A percentile compares a stretch with the other conserved stretches of the same genome.
These are phyloP conservation scores for Cryphonectria japonica DNA, from an alignment of 2,329 filamentous ascomycete genomes.

Conservation along the genomic window DNA sequence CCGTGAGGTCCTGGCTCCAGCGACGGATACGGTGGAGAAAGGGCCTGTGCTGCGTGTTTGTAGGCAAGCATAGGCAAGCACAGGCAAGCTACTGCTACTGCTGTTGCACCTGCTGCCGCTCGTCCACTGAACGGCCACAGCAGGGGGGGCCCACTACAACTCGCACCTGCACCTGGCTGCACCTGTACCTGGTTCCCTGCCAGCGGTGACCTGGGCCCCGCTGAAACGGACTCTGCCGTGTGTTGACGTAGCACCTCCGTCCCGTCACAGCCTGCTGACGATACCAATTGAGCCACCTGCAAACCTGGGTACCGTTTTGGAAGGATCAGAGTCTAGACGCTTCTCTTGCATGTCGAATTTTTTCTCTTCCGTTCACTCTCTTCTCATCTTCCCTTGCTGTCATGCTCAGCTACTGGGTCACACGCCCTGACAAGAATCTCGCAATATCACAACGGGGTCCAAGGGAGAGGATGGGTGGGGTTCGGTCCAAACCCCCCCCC, in stretches of 20 bases:
- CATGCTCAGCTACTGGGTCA: not conserved
- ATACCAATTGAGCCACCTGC: not conserved
- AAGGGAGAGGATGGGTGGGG: too few relatives aligned
- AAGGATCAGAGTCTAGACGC: slow-evolving; percentile 15
- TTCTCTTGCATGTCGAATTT: not conserved
- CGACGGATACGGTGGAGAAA: not conserved
- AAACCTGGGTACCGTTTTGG: slow-evolving; percentile 2
- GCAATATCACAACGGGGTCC: not conserved
- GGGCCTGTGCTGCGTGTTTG: not conserved
- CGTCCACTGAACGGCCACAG: slow-evolving; percentile 1
- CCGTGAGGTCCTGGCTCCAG: not conserved
- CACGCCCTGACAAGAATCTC: not conserved
- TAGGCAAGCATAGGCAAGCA: not conserved
- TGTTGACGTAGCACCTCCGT: not conserved
- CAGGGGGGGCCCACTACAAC: not conserved
- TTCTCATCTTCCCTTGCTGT: slow-evolving; percentile 2
- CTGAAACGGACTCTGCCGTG: not conserved
- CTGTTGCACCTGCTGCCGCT: not conserved
- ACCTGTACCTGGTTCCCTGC: not conserved
- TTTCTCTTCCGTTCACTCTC: not conserved
- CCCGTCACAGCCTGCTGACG: not conserved
- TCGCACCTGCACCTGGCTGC: not conserved
- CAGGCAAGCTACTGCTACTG: not conserved
- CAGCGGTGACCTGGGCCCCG: not conserved
- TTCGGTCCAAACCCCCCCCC: not conserved